A percentile compares a stretch with the other conserved stretches of the same genome.
These are phyloP conservation scores for Fusarium sp. DNA, from an alignment of 2,329 filamentous ascomycete species.

Conservation along the genomic window DNA sequence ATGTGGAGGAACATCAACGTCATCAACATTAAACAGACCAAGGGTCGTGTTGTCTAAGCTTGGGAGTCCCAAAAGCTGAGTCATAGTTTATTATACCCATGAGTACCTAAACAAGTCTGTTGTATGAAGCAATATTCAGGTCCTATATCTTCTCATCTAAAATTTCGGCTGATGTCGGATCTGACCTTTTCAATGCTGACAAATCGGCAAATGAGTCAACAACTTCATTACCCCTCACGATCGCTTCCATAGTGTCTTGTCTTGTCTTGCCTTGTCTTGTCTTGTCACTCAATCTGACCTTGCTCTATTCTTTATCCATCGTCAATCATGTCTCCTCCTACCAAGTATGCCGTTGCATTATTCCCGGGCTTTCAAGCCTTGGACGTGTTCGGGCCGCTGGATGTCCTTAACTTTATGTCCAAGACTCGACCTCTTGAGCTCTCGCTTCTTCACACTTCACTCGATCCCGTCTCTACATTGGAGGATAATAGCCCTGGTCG, in stretches of 20 bases:
- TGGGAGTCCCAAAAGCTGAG: too few species aligned
- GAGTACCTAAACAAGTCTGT: too few species aligned
- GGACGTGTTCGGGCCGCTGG: conserved; percentile 50
- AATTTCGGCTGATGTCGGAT: background rate
- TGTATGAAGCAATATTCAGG: too few species aligned
- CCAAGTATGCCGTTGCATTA: conserved; percentile 36
- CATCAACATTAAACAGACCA: conserved; percentile 22
- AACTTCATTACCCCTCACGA: background rate
- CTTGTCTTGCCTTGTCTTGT: too few species aligned
- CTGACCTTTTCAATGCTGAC: background rate
- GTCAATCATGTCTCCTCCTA: conserved; percentile 14
- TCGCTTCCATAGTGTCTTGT: background rate
- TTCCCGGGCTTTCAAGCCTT: conserved; percentile 42
- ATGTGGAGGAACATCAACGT: conserved; percentile 30
- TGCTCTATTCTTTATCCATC: accelerated
- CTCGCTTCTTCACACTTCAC: conserved; percentile 42
- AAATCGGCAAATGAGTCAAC: background rate
- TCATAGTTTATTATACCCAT: too few species aligned
- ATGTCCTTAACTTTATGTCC: conserved; percentile 48
- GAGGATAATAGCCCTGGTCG: conserved; percentile 9
- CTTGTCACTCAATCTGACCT: background rate
- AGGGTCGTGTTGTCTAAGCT: conserved; percentile 17
- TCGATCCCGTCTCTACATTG: conserved; percentile 47
- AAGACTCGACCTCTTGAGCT: conserved; percentile 39
- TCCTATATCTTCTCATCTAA: too few species aligned